Base-by-base conservation (phyloP, 129 eudicot species). In the Flaveria sonorensis region DNA sequence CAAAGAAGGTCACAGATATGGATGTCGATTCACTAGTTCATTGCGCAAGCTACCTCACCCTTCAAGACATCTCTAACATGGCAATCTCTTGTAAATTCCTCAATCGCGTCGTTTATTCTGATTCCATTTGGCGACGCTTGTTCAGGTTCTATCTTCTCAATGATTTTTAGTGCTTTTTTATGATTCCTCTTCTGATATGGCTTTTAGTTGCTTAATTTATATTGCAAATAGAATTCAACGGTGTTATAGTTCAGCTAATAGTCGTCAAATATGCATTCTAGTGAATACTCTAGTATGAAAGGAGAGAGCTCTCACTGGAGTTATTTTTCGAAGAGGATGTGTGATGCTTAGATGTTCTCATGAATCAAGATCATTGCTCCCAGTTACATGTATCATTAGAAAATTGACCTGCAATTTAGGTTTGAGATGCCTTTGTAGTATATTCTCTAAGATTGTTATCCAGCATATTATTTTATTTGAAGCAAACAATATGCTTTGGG, bases 1-100 rank as follows among this genome's bases (percentile, higher is more conserved):
- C 60, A 61, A 85, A 88, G n/a, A 76, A 71, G 68, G 67, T 89
- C 3, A 86, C 90, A 4, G 92, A 92, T 39, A 80, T 92, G 66
- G 82, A 85, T 75, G 74, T 79, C 57, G 98, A 92, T 62, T 48
- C 92, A 13, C 71, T 92, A 72, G 84, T 75, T 8, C 86, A 80
- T 18, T 89, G 96, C 67, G 82, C 93, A 12, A 79, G 72, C 53
- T 81, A 74, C 76, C 89, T 90, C 65, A 88, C 74, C 46, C 88
- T 85, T 30, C 90, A 66, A 21, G 96, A 88, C 77, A 30, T 92
- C 45, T 77, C 89, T 5, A 90, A 78, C 85, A 56, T 90, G 86
- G 82, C 94, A 56, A 28, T 85, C 86, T 82, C 96, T 30, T 89
- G 92, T 71, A 92, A 90, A 86, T 86, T 67, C 72, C 81, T 92